Base-by-base conservation (phyloP, 345 rosid species). In the Eucalyptus fibrosa region DNA sequence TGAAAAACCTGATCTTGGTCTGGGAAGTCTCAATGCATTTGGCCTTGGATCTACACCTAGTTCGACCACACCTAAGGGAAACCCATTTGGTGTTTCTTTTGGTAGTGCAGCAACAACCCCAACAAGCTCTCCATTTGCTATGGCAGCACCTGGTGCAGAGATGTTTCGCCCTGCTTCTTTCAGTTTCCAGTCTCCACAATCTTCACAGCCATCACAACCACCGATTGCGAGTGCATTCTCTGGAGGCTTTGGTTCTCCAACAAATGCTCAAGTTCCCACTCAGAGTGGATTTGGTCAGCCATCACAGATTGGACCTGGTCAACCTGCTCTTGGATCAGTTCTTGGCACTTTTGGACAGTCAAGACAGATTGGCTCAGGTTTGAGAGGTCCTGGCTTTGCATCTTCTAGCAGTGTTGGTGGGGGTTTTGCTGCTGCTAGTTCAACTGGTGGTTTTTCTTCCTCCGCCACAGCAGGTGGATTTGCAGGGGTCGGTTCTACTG, bases 301-400 rank as follows among this genome's bases (percentile, higher is more conserved):
- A 49, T 93, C 99, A 50, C 97, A 94, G 88, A 86, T 97, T 92
- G 98, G 99, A 72, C 92, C 91, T 28, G 99, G 98, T 81, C 99
- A 98, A 91, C 97, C 95, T 92, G 98, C 98, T 87, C 91, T 97
- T 89, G 99, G 97, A 88, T 95, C 99, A 12, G 98, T 97, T 92
- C 99, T 98, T 60, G 99, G 99, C 90, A 65, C 98, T 89, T 98
- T 98, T 94, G 99, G 99, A 62, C 99, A 97, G 94, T 96, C 99
- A 5, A 94, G 99, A 90, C 99, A 98, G 93, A 50, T 98, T 19
- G 99, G 99, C 87, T 30, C 92, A 89, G 96, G 96, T 92, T 89
- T 94, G 59, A 90, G 97, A 50, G 96, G 95, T 65, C 90, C 94
- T 93, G 95, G 97, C 47, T 93, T 94, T 91, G 95, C 93, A 89